These are phyloP conservation scores for Cutaneotrichosporon daszewskae DNA, from an alignment of 1,284 basidiomycete genomes.

Conservation along the genomic window DNA sequence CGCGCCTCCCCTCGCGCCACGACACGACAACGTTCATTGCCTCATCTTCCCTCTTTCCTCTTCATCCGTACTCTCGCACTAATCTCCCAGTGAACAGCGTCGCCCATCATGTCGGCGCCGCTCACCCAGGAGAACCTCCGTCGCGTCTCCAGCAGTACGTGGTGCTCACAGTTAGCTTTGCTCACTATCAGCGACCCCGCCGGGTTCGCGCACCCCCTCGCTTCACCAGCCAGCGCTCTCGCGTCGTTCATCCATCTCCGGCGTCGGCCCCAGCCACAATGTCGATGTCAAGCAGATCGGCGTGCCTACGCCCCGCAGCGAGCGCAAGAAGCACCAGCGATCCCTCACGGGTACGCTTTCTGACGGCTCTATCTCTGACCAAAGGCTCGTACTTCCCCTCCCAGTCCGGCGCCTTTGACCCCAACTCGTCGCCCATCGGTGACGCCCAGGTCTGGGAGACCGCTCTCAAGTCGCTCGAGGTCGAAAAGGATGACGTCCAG, in stretches of 20 bases:
- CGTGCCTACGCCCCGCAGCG: slow-evolving; percentile 38
- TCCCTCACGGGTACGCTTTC: slow-evolving; percentile 41
- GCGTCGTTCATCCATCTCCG: slow-evolving; percentile 38
- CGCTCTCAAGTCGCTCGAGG: slow-evolving; percentile 44
- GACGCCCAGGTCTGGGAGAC: slow-evolving; percentile 74
- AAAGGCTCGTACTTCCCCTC: slow-evolving; percentile 45
- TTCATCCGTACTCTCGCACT: too few species aligned
- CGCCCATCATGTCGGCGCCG: slow-evolving; percentile 13
- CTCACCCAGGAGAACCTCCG: slow-evolving; percentile 38
- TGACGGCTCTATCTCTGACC: too few species aligned
- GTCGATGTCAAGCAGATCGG: slow-evolving; percentile 40
- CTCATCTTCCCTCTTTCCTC: too few species aligned
- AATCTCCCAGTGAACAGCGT: background rate
- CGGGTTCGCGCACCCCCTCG: slow-evolving; percentile 30
- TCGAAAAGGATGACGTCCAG: slow-evolving; percentile 47
- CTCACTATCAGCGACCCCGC: slow-evolving; percentile 7
- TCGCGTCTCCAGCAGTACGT: slow-evolving; percentile 13
- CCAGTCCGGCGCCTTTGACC: slow-evolving; percentile 59
- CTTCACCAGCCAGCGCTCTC: slow-evolving; percentile 41
- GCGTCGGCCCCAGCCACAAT: slow-evolving; percentile 26
- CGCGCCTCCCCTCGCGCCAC: too few species aligned
- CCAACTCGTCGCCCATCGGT: slow-evolving; percentile 78
- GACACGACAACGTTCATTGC: too few species aligned
- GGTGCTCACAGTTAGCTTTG: too few species aligned
- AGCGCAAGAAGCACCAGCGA: slow-evolving; percentile 36